Conservation (phyloP, 345 rosid species). For the Salix udensis region DNA sequence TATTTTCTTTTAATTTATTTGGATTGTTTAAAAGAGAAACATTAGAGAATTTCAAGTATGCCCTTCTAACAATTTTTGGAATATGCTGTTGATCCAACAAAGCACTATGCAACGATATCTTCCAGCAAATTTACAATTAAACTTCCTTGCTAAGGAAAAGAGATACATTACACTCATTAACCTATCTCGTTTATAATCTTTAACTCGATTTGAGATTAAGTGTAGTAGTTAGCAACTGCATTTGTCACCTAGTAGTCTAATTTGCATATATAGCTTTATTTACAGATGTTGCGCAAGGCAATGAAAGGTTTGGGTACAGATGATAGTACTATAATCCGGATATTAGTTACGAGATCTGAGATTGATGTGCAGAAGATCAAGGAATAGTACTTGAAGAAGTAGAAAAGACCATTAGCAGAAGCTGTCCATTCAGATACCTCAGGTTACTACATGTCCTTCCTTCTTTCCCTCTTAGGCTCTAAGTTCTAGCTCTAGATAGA, state of each 20-base stretch:
- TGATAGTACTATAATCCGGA: slow-evolving; percentile 51
- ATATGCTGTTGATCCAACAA: slow-evolving; percentile 53
- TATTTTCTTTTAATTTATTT: too few relatives aligned
- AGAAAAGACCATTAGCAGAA: slow-evolving; percentile 39
- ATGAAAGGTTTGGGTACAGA: slow-evolving; percentile 65
- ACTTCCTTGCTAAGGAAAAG: too few relatives aligned
- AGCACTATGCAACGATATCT: slow-evolving; percentile 50
- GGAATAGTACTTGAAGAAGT: slow-evolving; percentile 44
- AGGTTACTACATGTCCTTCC: slow-evolving; percentile 51
- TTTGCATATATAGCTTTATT: background rate
- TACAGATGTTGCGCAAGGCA: slow-evolving; percentile 49
- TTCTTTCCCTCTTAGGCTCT: slow-evolving; percentile 53
- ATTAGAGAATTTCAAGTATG: slow-evolving; percentile 44
- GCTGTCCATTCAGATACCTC: slow-evolving; percentile 59
- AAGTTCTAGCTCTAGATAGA: background rate
- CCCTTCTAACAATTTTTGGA: slow-evolving; percentile 46
- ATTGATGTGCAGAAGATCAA: slow-evolving; percentile 52
- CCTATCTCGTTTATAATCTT: background rate
- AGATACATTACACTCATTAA: background rate
- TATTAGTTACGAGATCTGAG: slow-evolving; percentile 52
- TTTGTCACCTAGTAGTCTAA: too few relatives aligned
- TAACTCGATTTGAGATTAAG: background rate
- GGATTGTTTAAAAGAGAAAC: slow-evolving; percentile 27
- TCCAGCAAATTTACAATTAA: too few relatives aligned
- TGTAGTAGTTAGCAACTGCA: background rate